Conservation (phyloP, 2,329 filamentous ascomycete genomes). For the Penicillium sp. region DNA sequence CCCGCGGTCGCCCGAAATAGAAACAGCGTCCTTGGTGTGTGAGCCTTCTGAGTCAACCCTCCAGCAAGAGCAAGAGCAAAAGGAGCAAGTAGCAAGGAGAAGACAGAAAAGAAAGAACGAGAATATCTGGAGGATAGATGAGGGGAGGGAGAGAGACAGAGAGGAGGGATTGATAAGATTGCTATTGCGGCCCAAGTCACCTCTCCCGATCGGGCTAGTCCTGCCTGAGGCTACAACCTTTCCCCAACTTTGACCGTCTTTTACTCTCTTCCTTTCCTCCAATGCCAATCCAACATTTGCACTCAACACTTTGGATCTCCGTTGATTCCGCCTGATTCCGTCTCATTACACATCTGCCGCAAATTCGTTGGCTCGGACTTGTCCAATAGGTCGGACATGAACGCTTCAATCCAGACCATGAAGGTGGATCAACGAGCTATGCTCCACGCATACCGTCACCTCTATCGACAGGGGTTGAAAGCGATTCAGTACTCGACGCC, state of each 20-base stretch:
- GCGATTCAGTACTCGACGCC: constrained; percentile 59
- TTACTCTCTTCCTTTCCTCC: not conserved
- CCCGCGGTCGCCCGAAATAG: not conserved
- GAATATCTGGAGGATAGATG: not conserved
- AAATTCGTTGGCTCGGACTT: not conserved
- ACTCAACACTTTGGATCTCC: not conserved
- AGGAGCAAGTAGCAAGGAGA: not conserved
- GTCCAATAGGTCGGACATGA: constrained; percentile 7
- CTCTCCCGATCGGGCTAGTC: constrained; percentile 26
- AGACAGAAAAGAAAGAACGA: constrained; percentile 1
- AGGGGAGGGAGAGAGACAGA: too few species aligned
- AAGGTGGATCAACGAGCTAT: constrained; percentile 33
- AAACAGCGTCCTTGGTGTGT: not conserved
- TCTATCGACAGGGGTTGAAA: constrained; percentile 54
- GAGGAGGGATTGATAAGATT: constrained; percentile 14
- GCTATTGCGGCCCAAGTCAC: constrained; percentile 26
- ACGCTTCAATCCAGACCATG: constrained; percentile 7
- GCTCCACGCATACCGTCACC: constrained; percentile 55
- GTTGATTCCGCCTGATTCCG: not conserved
- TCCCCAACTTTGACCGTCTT: constrained; percentile 8
- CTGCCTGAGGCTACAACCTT: constrained; percentile 16
- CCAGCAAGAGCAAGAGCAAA: not conserved
- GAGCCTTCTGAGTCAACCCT: too few species aligned
- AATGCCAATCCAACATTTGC: constrained; percentile 1
- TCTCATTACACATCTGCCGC: not conserved